These are phyloP conservation scores for Westerdykella ornata DNA, from an alignment of 2,329 filamentous ascomycete genomes.

Conservation along the genomic window DNA sequence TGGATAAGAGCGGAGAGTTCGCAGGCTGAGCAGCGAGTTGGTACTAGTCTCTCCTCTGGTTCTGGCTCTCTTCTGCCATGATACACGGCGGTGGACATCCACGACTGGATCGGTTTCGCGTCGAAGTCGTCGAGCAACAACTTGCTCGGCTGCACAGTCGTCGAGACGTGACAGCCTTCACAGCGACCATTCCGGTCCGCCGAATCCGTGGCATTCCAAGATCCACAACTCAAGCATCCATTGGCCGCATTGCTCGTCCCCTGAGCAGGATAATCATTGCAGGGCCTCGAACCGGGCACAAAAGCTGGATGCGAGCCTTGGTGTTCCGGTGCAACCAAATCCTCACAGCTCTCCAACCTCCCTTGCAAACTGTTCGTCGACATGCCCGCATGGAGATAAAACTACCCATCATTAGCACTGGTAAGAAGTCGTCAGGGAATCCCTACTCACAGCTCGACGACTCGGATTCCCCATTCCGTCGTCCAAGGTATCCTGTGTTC, in stretches of 20 bases:
- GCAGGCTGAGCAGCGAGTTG: constrained; percentile 19
- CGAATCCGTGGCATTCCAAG: constrained; percentile 21
- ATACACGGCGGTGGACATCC: background rate
- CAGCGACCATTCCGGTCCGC: constrained; percentile 15
- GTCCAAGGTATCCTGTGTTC: constrained; percentile 14
- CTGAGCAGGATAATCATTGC: constrained; percentile 8
- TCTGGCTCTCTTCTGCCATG: too few relatives aligned
- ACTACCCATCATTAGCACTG: background rate
- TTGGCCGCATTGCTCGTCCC: constrained; percentile 4
- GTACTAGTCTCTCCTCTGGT: background rate
- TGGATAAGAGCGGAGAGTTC: constrained; percentile 16
- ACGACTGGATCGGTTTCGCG: constrained; percentile 5
- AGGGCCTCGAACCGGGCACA: too few relatives aligned
- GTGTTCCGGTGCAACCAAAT: background rate
- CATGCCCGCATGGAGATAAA: background rate
- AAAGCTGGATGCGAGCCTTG: too few relatives aligned
- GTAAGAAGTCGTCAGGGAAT: background rate
- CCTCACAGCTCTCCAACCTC: background rate
- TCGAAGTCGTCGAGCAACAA: constrained; percentile 1
- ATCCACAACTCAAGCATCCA: constrained; percentile 18
- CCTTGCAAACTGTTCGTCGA: background rate
- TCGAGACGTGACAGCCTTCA: constrained; percentile 14
- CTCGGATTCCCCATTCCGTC: constrained; percentile 8
- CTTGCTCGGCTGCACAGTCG: constrained; percentile 1
- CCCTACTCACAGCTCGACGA: background rate